Conservation (phyloP, 495 filamentous ascomycete genomes). For the Penicillium diatomitis region DNA sequence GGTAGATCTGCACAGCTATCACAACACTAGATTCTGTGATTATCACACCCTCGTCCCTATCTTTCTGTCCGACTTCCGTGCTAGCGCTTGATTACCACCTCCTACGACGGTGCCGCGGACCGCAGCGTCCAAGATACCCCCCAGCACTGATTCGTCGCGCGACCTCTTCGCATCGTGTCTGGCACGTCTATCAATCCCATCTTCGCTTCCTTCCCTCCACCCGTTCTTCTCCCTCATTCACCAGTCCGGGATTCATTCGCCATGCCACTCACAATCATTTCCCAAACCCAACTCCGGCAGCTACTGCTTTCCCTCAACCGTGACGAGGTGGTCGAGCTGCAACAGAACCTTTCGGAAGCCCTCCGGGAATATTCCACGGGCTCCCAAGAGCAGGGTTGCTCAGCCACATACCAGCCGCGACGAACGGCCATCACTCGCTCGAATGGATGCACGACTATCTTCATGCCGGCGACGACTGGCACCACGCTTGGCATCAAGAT, state of each 20-base stretch:
- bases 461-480: conserved; percentile 74
- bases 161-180: too few relatives aligned
- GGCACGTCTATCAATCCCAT: background rate
- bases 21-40: too few relatives aligned
- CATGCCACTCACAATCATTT: conserved; percentile 74
- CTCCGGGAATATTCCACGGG: conserved; percentile 77
- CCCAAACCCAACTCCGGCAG: conserved; percentile 55
- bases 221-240: background rate
- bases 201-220: background rate
- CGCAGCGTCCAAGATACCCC: too few relatives aligned
- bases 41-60: too few relatives aligned
- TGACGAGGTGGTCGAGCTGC: conserved; percentile 59
- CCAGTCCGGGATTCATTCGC: background rate
- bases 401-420: conserved; percentile 62
- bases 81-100: too few relatives aligned
- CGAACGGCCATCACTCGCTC: conserved; percentile 59
- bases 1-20: too few relatives aligned
- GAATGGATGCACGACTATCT: conserved; percentile 74
- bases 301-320: conserved; percentile 63
- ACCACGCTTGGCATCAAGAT: conserved; percentile 55
- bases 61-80: too few relatives aligned
- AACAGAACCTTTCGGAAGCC: conserved; percentile 57
- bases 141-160: too few relatives aligned
- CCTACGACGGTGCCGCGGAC: too few relatives aligned
- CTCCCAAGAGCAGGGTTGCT: conserved; percentile 48